phyloP scores from a whole-genome alignment of 2,329 filamentous ascomycete species.

The Aspergillus pseudoviridinutans region DNA sequence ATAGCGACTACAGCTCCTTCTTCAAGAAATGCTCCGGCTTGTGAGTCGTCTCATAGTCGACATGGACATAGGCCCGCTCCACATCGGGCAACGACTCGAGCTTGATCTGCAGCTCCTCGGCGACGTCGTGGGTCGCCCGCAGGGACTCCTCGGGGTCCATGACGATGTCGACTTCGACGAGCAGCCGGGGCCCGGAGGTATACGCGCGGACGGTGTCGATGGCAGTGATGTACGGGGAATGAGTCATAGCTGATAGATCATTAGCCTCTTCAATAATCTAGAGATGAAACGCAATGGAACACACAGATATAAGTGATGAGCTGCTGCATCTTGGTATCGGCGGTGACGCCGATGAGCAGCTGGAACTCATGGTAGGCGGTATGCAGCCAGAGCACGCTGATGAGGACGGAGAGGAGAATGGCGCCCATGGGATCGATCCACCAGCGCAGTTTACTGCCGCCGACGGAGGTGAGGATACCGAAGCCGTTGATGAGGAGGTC shows the following conservation, averaged over 20 bases:
- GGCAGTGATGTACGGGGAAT: slow-evolving; percentile 72
- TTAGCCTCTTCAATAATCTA: not conserved
- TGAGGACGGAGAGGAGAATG: slow-evolving; percentile 73
- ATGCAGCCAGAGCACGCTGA: slow-evolving; percentile 74
- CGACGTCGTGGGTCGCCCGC: slow-evolving; percentile 81
- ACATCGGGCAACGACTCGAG: slow-evolving; percentile 87
- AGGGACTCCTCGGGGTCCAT: slow-evolving; percentile 76
- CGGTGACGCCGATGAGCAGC: slow-evolving; percentile 83
- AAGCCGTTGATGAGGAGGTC: slow-evolving; percentile 96
- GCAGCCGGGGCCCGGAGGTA: slow-evolving; percentile 80
- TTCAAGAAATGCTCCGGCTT: slow-evolving; percentile 79
- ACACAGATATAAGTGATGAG: slow-evolving; percentile 89
- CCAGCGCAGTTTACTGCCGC: slow-evolving; percentile 82
- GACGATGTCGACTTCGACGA: slow-evolving; percentile 94
- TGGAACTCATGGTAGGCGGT: slow-evolving; percentile 89
- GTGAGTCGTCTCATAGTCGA: slow-evolving; percentile 95
- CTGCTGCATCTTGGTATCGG: slow-evolving; percentile 80
- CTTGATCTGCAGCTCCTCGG: slow-evolving; percentile 91
- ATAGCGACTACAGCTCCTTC: slow-evolving; percentile 52
- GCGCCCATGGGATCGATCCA: slow-evolving; percentile 95
- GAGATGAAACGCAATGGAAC: slow-evolving; percentile 13
- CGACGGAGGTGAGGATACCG: slow-evolving; percentile 85
- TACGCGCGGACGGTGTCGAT: slow-evolving; percentile 96
- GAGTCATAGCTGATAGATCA: slow-evolving; percentile 63
- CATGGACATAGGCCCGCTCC: slow-evolving; percentile 92